These are phyloP conservation scores for Geosmithia flava DNA, from an alignment of 2,329 filamentous ascomycete species.

Conservation along the genomic window DNA sequence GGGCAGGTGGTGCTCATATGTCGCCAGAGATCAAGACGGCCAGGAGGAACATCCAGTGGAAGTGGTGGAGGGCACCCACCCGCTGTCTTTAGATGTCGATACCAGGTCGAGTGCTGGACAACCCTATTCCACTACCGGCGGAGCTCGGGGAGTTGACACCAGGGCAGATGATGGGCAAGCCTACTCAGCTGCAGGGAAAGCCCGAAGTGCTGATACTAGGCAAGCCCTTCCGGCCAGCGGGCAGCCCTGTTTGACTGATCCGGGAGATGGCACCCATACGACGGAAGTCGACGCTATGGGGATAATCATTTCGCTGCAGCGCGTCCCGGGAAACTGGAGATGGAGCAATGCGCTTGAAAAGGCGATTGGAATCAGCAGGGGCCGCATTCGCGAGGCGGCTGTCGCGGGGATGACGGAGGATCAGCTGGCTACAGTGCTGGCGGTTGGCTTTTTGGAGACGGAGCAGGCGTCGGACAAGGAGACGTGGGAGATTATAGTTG, in stretches of 20 bases:
- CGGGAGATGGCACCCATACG: neutral
- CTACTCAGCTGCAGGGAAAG: neutral
- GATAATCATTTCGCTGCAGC: conserved; percentile 39
- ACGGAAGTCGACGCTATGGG: conserved; percentile 7
- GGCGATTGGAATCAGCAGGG: conserved; percentile 3
- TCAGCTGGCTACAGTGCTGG: conserved; percentile 15
- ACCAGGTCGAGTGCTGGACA: neutral
- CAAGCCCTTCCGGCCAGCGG: neutral
- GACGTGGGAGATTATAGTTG: conserved; percentile 51
- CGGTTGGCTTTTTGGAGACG: conserved; percentile 25
- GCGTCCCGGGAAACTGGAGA: conserved; percentile 17
- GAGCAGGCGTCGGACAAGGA: conserved; percentile 32
- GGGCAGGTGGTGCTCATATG: conserved; percentile 61
- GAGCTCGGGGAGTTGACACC: neutral
- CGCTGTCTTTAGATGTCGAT: neutral
- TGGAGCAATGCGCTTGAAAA: conserved; percentile 14
- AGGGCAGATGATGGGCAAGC: neutral
- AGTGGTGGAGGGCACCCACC: neutral
- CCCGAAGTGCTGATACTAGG: neutral
- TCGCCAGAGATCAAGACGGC: conserved; percentile 44
- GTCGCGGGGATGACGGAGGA: conserved; percentile 2
- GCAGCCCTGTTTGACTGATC: no score
- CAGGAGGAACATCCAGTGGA: neutral
- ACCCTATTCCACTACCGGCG: neutral
- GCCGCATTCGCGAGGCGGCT: conserved; percentile 3